These are phyloP conservation scores for Rozella allomycis DNA, from an alignment of 371 early-diverging fungal genomes.

Conservation along the genomic window DNA sequence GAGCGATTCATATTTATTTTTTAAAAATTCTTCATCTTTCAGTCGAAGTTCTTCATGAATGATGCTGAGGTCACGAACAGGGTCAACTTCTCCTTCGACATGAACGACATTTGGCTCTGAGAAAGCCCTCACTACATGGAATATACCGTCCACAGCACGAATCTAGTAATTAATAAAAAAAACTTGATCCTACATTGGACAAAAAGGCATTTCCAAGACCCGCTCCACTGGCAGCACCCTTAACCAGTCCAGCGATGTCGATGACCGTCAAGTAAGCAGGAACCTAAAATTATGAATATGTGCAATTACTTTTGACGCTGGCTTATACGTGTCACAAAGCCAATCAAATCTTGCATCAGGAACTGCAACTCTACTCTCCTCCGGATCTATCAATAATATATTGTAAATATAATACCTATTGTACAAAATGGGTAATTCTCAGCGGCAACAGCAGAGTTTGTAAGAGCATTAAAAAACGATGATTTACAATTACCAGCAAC, in stretches of 20 bases:
- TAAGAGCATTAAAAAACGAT: conserved; percentile 89
- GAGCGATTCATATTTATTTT: conserved; percentile 34
- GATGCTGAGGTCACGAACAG: conserved; percentile 81
- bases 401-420: neutral
- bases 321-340: conserved; percentile 52
- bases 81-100: conserved; percentile 88
- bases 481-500: conserved; percentile 40
- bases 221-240: conserved; percentile 71
- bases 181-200: conserved; percentile 8
- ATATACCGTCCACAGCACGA: conserved; percentile 91
- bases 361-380: conserved; percentile 77
- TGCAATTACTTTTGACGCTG: conserved; percentile 18
- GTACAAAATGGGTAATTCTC: conserved; percentile 45
- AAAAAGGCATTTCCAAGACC: conserved; percentile 42
- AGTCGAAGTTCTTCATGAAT: conserved; percentile 87
- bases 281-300: conserved; percentile 3
- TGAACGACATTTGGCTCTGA: conserved; percentile 76
- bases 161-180: conserved; percentile 61
- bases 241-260: conserved; percentile 98
- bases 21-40: conserved; percentile 79
- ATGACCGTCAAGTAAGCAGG: conserved; percentile 60
- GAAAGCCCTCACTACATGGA: conserved; percentile 86
- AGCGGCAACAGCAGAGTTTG: conserved; percentile 64
- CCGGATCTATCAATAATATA: conserved; percentile 42
- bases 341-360: conserved; percentile 83